phyloP scores from a whole-genome alignment of 164 flowering plant genomes.

The Annona squamosa region DNA sequence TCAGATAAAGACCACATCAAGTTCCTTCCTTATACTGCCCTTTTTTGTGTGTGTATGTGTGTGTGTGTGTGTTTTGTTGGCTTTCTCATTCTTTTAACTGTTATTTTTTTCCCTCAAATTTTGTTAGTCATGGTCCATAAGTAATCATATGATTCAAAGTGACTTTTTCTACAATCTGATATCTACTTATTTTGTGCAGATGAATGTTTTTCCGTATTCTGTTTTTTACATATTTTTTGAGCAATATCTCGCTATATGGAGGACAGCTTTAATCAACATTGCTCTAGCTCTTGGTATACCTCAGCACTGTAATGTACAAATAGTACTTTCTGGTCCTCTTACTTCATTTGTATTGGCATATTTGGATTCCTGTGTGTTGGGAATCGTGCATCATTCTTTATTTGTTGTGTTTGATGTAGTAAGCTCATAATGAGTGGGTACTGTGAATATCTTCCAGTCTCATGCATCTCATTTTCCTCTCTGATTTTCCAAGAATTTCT shows the following conservation, averaged over 20 bases:
- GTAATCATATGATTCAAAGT: not conserved
- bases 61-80: not conserved
- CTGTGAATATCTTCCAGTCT: too few species aligned
- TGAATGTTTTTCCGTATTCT: conserved; percentile 86
- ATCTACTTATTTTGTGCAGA: conserved; percentile 49
- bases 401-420: too few species aligned
- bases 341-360: not conserved
- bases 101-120: too few species aligned
- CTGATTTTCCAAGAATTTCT: too few species aligned
- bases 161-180: conserved; percentile 10
- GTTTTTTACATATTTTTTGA: conserved; percentile 96
- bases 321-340: not conserved
- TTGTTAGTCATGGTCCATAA: too few species aligned
- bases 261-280: conserved; percentile 81
- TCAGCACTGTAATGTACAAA: not conserved
- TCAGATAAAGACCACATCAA: too few species aligned
- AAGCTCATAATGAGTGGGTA: too few species aligned
- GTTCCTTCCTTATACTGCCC: too few species aligned
- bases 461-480: too few species aligned
- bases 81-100: not conserved
- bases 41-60: not conserved
- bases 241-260: conserved; percentile 96
- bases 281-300: conserved; percentile 72
- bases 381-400: not conserved
- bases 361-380: not conserved